These are phyloP conservation scores for Coemansia sp. DNA, from an alignment of 192 early-diverging fungal genomes.

Conservation along the genomic window DNA sequence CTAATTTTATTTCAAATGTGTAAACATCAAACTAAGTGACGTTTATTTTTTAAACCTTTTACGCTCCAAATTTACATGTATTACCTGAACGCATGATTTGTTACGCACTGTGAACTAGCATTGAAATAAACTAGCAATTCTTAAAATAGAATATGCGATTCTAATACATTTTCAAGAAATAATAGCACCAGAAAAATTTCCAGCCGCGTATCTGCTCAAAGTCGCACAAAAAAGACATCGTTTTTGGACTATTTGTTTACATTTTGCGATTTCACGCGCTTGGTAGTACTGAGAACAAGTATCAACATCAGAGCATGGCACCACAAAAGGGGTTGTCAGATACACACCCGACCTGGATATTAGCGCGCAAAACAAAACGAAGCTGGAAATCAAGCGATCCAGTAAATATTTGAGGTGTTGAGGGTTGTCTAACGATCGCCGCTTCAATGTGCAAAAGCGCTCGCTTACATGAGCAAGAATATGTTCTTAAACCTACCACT, in stretches of 20 bases:
- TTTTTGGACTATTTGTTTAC: neutral
- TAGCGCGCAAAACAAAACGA: neutral
- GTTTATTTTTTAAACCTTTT: neutral
- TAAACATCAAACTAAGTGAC: too few relatives aligned
- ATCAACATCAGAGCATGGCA: neutral
- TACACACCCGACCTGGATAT: neutral
- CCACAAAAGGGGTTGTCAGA: neutral
- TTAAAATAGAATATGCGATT: neutral
- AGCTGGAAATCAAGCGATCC: neutral
- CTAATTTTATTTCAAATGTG: too few relatives aligned
- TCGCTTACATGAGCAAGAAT: neutral
- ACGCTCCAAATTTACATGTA: neutral
- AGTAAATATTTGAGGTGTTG: neutral
- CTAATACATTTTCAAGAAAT: neutral
- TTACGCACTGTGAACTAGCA: neutral
- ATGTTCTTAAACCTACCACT: conserved; percentile 3
- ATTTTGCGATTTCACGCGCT: neutral
- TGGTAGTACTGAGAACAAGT: neutral
- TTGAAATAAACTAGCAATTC: neutral
- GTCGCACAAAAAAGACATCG: neutral
- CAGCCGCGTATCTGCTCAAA: neutral
- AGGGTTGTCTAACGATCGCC: neutral
- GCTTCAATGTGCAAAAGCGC: neutral
- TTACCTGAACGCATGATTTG: neutral
- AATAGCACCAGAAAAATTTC: neutral